Evolutionary conservation across 108 stramenopile species (phyloP).

Genomic region (Cyclotella kingstonii): DNA sequence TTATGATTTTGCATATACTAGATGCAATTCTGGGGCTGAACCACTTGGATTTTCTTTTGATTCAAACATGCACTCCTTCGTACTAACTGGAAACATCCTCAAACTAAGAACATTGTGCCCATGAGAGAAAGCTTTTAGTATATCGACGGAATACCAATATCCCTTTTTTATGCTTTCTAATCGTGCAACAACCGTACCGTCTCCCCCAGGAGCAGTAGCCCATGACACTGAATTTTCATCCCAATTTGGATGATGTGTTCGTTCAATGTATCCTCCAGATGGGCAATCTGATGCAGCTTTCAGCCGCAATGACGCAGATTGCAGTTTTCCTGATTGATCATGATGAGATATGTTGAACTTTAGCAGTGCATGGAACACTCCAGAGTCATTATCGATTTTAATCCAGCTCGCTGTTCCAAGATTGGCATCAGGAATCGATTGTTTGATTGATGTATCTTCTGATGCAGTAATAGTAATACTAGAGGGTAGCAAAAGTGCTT

Average conservation of each 20-base stretch:
- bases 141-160: constrained; percentile 28
- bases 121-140: constrained; percentile 8
- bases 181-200: constrained; percentile 28
- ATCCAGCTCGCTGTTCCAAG: constrained; percentile 25
- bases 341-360: constrained; percentile 30
- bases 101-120: constrained; percentile 14
- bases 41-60: constrained; percentile 31
- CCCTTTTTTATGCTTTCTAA: constrained; percentile 17
- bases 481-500: constrained; percentile 6
- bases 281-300: constrained; percentile 31
- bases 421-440: constrained; percentile 16
- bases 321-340: constrained; percentile 10
- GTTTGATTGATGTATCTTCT: constrained; percentile 25
- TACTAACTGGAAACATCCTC: constrained; percentile 27
- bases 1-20: too few relatives aligned
- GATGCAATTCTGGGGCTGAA: constrained; percentile 23
- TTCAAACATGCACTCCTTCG: constrained; percentile 31
- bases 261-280: constrained; percentile 26
- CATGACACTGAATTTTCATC: constrained; percentile 34
- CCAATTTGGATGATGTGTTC: constrained; percentile 34
- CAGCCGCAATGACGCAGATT: constrained; percentile 23
- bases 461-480: constrained; percentile 24
- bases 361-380: constrained; percentile 28
- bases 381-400: constrained; percentile 29
- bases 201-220: constrained; percentile 27